Conservation (phyloP, 2,329 filamentous ascomycete species). For the Leptographium flavum region DNA sequence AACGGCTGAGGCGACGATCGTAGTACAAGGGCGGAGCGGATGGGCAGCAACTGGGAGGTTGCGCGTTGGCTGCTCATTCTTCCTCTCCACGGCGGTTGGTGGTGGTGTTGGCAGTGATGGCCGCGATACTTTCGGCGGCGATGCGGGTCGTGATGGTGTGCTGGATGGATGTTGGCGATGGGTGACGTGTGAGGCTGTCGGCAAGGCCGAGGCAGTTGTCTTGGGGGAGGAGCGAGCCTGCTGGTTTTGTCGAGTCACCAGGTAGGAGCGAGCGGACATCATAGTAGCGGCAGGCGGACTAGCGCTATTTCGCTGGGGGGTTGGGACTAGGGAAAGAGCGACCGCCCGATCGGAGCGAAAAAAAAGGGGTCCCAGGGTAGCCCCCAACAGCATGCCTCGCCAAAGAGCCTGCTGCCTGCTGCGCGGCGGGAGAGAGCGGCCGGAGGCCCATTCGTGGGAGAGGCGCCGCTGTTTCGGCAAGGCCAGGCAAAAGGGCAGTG, state of each 20-base stretch:
- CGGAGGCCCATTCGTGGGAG: no score
- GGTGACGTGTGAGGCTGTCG: neutral
- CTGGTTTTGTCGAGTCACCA: conserved; percentile 20
- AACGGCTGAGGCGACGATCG: neutral
- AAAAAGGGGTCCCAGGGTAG: no score
- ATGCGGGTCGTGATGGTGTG: neutral
- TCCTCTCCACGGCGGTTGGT: conserved; percentile 7
- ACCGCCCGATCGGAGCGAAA: neutral
- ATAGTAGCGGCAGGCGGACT: conserved; percentile 10
- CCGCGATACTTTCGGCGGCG: conserved; percentile 1
- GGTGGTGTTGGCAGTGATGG: conserved; percentile 7
- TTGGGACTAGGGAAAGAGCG: neutral
- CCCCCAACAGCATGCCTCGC: no score
- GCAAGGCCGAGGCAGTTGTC: neutral
- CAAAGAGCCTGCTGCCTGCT: neutral
- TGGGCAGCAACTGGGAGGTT: neutral
- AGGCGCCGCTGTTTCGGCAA: no score
- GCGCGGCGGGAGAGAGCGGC: neutral
- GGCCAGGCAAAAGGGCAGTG: no score
- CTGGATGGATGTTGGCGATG: neutral
- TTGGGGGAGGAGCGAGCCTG: conserved; percentile 5
- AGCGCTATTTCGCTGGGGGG: neutral
- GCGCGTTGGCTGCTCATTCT: conserved; percentile 15
- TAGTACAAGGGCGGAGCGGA: neutral
- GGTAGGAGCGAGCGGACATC: conserved; percentile 25